Percentiles rank a stretch among this genome's conserved stretches.
Conservation (phyloP, 139 green algal species). For the Medakamo hakoo region DNA sequence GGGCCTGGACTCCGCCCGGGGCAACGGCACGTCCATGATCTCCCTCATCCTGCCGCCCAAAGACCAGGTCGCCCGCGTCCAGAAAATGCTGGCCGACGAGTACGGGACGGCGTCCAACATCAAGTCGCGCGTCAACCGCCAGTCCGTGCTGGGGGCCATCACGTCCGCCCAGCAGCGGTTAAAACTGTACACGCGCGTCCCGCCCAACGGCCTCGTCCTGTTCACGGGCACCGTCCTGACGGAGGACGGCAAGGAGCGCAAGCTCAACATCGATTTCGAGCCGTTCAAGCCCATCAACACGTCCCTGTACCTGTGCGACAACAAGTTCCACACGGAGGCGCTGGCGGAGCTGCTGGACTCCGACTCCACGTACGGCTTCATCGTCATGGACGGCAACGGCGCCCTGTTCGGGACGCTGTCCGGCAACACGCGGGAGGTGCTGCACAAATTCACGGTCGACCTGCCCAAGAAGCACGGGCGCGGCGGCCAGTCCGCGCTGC, state of each 20-base stretch:
- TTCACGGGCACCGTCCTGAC: constrained; percentile 97
- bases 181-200: constrained; percentile 92
- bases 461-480: constrained; percentile 98
- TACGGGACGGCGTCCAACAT: constrained; percentile 98
- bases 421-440: constrained; percentile 89
- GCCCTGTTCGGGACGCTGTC: constrained; percentile 86
- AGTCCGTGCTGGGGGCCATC: constrained; percentile 94
- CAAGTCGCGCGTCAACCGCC: constrained; percentile 94
- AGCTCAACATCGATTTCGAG: constrained; percentile 99
- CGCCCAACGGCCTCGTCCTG: constrained; percentile 88
- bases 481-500: constrained; percentile 90
- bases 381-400: constrained; percentile 98
- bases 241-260: constrained; percentile 98
- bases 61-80: constrained; percentile 72
- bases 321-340: constrained; percentile 99
- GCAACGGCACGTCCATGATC: constrained; percentile 99
- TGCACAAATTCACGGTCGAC: constrained; percentile 96
- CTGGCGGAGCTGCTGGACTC: constrained; percentile 87
- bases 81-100: constrained; percentile 96
- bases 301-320: constrained; percentile 98
- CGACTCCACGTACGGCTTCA: constrained; percentile 93
- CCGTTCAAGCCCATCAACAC: constrained; percentile 99
- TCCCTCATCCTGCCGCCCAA: constrained; percentile 95
- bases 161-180: constrained; percentile 91
- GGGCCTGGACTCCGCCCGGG: constrained; percentile 55